A percentile compares a stretch with the other conserved stretches of the same genome.
phyloP scores from a whole-genome alignment of 352 stramenopile genomes.

The Globisporangium recalcitrans region DNA sequence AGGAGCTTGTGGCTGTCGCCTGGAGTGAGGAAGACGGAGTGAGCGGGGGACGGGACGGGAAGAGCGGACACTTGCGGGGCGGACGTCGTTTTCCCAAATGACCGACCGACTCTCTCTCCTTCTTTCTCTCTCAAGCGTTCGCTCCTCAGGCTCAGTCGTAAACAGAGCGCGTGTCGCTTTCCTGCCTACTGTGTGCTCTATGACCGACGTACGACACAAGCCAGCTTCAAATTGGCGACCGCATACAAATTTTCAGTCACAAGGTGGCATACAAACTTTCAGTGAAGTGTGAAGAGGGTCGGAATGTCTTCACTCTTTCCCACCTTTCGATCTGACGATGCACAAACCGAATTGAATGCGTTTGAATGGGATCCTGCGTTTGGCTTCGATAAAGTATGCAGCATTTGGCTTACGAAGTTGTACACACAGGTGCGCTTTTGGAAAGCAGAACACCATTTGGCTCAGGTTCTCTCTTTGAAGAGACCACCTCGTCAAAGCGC shows the following conservation, averaged over 20 bases:
- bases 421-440: not conserved
- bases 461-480: not conserved
- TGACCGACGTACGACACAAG: conserved; percentile 12
- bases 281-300: not conserved
- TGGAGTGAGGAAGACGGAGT: not conserved
- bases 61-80: conserved; percentile 6
- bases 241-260: conserved; percentile 2
- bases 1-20: too few relatives aligned
- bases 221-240: conserved; percentile 12
- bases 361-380: not conserved
- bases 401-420: too few relatives aligned
- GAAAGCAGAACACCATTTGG: not conserved
- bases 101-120: not conserved
- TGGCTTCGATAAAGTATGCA: not conserved
- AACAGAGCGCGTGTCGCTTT: conserved; percentile 7
- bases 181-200: not conserved
- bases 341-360: not conserved
- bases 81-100: conserved; percentile 17
- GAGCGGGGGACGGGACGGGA: too few relatives aligned
- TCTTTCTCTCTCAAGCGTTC: not conserved
- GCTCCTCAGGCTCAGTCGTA: not conserved
- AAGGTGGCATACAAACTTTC: not conserved
- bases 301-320: not conserved
- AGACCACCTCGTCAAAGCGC: not conserved
- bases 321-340: conserved; percentile 2